Conservation (phyloP, 2,329 filamentous ascomycete genomes). For the Aspergillus oerlinghausenensis region DNA sequence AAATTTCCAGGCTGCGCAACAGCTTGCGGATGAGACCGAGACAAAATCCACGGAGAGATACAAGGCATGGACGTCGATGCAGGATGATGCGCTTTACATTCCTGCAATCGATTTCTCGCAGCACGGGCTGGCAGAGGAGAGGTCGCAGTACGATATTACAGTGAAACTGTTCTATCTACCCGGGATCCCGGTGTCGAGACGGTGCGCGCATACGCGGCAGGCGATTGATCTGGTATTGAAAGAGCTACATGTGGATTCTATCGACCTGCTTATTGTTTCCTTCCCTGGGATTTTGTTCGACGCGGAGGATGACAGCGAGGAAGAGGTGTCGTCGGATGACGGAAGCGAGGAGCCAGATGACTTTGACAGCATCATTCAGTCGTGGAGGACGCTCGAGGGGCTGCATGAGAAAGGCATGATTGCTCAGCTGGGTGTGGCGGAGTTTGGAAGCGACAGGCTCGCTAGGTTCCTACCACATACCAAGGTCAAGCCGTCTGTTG, state of each 20-base stretch:
- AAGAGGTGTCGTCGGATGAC: constrained; percentile 49
- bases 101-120: constrained; percentile 70
- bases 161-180: constrained; percentile 93
- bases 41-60: constrained; percentile 11
- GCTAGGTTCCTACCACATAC: constrained; percentile 69
- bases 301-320: constrained; percentile 80
- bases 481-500: constrained; percentile 69
- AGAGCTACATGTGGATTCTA: constrained; percentile 68
- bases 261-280: constrained; percentile 87
- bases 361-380: constrained; percentile 62
- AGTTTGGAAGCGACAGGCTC: constrained; percentile 84
- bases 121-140: constrained; percentile 72
- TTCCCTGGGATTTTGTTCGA: constrained; percentile 94
- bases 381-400: constrained; percentile 64
- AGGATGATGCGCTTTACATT: constrained; percentile 63
- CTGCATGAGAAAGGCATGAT: constrained; percentile 69
- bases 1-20: constrained; percentile 72
- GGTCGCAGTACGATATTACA: constrained; percentile 85
- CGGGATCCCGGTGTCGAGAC: constrained; percentile 58
- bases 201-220: constrained; percentile 68
- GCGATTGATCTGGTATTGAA: constrained; percentile 75
- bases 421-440: constrained; percentile 73
- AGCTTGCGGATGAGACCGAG: constrained; percentile 40
- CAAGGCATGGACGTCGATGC: constrained; percentile 64
- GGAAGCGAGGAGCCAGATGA: constrained; percentile 45